A percentile compares a stretch with the other conserved stretches of the same genome.
Evolutionary conservation across 2,329 filamentous ascomycete species (phyloP).

Genomic region (Diaporthe amygdali): DNA sequence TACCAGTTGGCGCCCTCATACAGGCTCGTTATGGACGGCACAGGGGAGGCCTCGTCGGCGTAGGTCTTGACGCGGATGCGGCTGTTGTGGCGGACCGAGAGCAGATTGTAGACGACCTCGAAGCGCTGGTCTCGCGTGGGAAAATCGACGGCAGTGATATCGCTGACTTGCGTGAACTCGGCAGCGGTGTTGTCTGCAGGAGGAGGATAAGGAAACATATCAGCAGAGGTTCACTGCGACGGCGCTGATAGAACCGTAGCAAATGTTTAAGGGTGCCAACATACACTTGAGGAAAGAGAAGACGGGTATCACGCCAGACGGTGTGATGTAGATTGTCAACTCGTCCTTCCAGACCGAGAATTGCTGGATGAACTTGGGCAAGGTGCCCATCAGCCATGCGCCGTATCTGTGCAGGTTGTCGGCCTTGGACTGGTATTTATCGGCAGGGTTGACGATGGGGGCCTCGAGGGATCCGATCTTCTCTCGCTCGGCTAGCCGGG

Average conservation of each 20-base stretch:
- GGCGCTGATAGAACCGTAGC: not conserved
- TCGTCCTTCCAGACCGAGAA: constrained; percentile 99
- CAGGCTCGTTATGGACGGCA: constrained; percentile 84
- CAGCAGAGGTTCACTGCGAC: not conserved
- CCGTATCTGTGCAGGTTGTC: constrained; percentile 93
- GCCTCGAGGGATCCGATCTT: constrained; percentile 70
- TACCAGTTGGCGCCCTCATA: constrained; percentile 99
- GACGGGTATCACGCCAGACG: constrained; percentile 85
- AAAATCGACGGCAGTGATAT: constrained; percentile 94
- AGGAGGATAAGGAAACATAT: not conserved
- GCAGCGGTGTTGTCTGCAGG: constrained; percentile 85
- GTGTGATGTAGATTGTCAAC: constrained; percentile 90
- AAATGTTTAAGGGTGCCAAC: constrained; percentile 18
- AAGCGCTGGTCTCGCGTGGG: constrained; percentile 95
- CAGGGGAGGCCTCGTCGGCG: constrained; percentile 91
- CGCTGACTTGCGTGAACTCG: constrained; percentile 92
- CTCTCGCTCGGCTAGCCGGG: constrained; percentile 67
- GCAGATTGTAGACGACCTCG: constrained; percentile 96
- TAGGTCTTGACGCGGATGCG: constrained; percentile 99
- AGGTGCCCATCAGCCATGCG: constrained; percentile 92
- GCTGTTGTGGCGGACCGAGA: constrained; percentile 94
- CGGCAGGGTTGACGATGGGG: constrained; percentile 86
- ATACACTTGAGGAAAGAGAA: constrained; percentile 89
- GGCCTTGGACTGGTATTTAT: constrained; percentile 88
- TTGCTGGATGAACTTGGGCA: constrained; percentile 98